A percentile compares a stretch with the other conserved stretches of the same genome.
phyloP scores from a whole-genome alignment of 768 basidiomycete genomes.

The Lyophyllum decastes region DNA sequence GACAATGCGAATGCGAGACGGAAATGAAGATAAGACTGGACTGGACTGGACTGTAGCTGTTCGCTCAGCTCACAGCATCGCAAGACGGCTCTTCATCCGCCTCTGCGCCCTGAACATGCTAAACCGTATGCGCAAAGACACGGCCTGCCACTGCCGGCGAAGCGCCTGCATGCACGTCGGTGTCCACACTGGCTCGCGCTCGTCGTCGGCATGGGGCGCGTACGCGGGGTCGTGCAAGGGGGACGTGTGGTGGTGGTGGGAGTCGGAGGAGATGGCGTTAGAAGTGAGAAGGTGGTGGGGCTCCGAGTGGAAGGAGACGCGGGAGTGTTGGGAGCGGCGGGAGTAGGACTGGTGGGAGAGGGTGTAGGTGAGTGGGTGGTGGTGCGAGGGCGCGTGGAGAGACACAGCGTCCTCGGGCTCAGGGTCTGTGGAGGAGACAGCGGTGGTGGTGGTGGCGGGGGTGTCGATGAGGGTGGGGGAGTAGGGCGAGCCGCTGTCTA shows the following conservation, averaged over 20 bases:
- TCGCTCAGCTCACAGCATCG: slow-evolving; percentile 21
- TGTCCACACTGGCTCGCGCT: slow-evolving; percentile 33
- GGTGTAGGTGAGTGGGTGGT: slow-evolving; percentile 3
- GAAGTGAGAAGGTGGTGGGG: slow-evolving; percentile 6
- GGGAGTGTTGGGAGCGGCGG: neutral
- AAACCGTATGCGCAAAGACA: slow-evolving; percentile 57
- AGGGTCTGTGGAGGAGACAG: neutral
- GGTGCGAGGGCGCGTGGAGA: neutral
- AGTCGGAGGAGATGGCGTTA: slow-evolving; percentile 6
- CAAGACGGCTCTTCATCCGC: slow-evolving; percentile 30
- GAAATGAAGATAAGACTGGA: neutral
- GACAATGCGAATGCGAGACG: neutral
- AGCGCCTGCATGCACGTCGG: slow-evolving; percentile 60
- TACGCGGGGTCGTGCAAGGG: slow-evolving; percentile 1
- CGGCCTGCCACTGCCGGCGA: slow-evolving; percentile 61
- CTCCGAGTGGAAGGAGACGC: neutral
- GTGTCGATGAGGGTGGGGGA: slow-evolving; percentile 5
- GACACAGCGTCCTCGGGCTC: slow-evolving; percentile 2
- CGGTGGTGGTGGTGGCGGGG: slow-evolving; percentile 6
- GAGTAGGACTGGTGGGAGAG: slow-evolving; percentile 3
- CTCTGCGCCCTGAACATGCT: slow-evolving; percentile 52
- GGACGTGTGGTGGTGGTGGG: slow-evolving; percentile 2
- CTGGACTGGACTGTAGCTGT: neutral
- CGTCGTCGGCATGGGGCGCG: slow-evolving; percentile 1
- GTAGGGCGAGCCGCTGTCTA: slow-evolving; percentile 8